Conservation (phyloP, 495 filamentous ascomycete species). For the Rhypophila decipiens region DNA sequence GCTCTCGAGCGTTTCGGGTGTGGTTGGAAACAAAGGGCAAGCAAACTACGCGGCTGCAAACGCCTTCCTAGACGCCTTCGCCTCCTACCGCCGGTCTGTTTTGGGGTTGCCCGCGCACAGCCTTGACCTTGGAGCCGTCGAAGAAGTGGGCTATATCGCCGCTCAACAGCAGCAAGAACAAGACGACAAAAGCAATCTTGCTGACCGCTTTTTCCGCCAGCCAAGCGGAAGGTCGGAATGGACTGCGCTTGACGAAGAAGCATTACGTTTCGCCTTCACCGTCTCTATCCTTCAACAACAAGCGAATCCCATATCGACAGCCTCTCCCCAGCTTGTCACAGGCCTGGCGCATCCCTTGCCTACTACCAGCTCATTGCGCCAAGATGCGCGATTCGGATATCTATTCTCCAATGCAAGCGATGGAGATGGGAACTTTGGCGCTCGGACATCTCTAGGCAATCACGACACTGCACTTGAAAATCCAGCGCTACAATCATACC, state of each 20-base stretch:
- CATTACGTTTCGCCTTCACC: too few species aligned
- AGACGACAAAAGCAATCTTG: not conserved
- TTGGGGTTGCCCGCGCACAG: conserved; percentile 6
- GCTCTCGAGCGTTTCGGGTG: conserved; percentile 29
- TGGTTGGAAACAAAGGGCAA: conserved; percentile 49
- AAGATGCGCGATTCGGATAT: conserved; percentile 3
- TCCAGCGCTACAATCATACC: too few species aligned
- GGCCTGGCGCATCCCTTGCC: conserved; percentile 16
- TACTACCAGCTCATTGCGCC: conserved; percentile 10
- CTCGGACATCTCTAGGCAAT: not conserved
- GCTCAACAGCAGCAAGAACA: conserved; percentile 2
- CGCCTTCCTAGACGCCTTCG: conserved; percentile 48
- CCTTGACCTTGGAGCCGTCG: conserved; percentile 19
- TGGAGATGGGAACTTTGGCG: not conserved
- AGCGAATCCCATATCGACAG: not conserved
- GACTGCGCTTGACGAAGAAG: too few species aligned
- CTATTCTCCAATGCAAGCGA: not conserved
- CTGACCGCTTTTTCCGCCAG: not conserved
- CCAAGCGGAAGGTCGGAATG: too few species aligned
- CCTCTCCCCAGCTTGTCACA: conserved; percentile 20
- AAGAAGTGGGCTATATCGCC: conserved; percentile 19
- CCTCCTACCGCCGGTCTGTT: not conserved
- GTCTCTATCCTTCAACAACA: too few species aligned
- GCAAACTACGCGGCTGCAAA: conserved; percentile 54
- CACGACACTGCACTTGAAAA: not conserved